phyloP scores from a whole-genome alignment of 2,329 filamentous ascomycete species.

The Dothiorella sarmentorum region DNA sequence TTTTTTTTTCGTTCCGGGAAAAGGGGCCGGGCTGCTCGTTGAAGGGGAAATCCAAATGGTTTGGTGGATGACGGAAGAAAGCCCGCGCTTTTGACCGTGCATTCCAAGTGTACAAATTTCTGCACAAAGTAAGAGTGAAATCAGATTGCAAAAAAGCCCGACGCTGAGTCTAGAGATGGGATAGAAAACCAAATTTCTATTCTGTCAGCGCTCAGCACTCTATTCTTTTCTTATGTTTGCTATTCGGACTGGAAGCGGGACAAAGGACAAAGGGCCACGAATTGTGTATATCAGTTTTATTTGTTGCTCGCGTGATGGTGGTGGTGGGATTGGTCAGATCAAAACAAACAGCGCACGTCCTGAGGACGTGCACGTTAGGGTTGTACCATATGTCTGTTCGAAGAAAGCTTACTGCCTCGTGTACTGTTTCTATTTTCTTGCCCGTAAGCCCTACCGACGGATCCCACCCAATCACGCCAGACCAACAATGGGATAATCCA shows the following conservation, averaged over 20 bases:
- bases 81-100: not conserved
- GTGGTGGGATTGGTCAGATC: not conserved
- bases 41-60: not conserved
- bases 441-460: not conserved
- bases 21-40: not conserved
- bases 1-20: too few relatives aligned
- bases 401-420: not conserved
- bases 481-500: not conserved
- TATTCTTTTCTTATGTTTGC: not conserved
- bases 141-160: slow-evolving; percentile 6
- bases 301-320: not conserved
- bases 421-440: slow-evolving; percentile 1
- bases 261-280: not conserved
- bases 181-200: not conserved
- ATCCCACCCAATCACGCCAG: slow-evolving; percentile 3
- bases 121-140: slow-evolving; percentile 8
- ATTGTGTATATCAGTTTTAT: slow-evolving; percentile 1
- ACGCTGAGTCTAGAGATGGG: not conserved
- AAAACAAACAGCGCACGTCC: slow-evolving; percentile 2
- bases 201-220: not conserved
- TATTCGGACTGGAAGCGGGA: not conserved
- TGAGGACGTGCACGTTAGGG: not conserved
- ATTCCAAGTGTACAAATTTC: slow-evolving; percentile 7
- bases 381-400: not conserved
- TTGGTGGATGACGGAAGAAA: not conserved